These are phyloP conservation scores for Vicia faba DNA, from an alignment of 306 rosid species.

Conservation along the genomic window DNA sequence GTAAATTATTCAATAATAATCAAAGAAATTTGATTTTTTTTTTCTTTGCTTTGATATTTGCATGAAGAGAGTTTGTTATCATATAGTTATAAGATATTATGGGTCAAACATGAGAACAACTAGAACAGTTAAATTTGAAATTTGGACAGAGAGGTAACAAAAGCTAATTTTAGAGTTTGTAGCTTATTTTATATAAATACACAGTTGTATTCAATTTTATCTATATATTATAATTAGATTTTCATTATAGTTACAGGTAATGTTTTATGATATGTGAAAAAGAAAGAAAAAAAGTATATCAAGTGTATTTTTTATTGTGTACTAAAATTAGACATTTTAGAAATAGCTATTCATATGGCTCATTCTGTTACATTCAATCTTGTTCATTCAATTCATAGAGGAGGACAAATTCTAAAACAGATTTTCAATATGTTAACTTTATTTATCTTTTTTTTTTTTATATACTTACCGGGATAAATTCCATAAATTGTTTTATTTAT, in stretches of 20 bases:
- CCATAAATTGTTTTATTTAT: too few species aligned
- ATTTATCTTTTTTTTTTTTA: too few species aligned
- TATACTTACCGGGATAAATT: too few species aligned
- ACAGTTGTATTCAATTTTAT: conserved; percentile 7
- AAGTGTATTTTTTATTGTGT: background rate
- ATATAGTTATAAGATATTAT: background rate
- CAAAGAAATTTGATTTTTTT: background rate
- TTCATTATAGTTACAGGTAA: conserved; percentile 12
- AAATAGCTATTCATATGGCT: background rate
- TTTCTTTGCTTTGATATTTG: background rate
- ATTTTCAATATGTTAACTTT: too few species aligned
- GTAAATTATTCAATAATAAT: conserved; percentile 10
- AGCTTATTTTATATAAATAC: background rate
- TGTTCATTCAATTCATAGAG: too few species aligned
- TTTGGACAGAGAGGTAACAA: background rate
- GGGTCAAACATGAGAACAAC: conserved; percentile 9
- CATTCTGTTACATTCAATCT: background rate
- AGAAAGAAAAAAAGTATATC: background rate
- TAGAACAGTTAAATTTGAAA: background rate
- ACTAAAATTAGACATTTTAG: conserved; percentile 12
- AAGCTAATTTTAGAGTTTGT: background rate
- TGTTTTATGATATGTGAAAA: background rate
- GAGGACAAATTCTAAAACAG: too few species aligned
- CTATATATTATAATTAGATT: conserved; percentile 12
- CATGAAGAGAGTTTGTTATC: background rate